Evolutionary conservation across 1,284 basidiomycete genomes (phyloP), one percentile per base, ranked within the genome.

Genomic region (Apiotrichum akiyoshidainum): DNA sequence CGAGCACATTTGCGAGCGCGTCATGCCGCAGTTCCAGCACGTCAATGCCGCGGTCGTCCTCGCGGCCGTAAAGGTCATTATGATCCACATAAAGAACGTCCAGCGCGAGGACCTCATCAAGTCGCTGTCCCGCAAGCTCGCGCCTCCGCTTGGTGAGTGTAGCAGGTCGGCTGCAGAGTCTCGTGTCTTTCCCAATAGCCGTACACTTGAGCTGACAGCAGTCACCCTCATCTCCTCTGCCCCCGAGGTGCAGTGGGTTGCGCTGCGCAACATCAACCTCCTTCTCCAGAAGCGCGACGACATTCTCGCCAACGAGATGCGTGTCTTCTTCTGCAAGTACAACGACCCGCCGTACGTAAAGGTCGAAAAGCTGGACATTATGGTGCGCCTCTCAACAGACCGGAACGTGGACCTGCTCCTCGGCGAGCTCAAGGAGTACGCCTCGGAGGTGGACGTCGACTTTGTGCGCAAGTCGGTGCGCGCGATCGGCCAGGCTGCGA

Each of bases 311-410:
- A 96, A 97, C 76, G 95, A 99, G 72, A 94, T 99, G 76, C 90
- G 93, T 65, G 92, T 97, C 21, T 99, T 99, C 80, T 99, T 99
- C 80, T 98, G 94, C 87, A 99, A 98, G 78, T 99, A 99, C 79
- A 99, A 98, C 73, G 96, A 99, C 73, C 96, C 96, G 2, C 92
- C 96, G 64, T 99, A 99, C 77, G 92, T 99, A 78, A 99, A 99
- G 77, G 84, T 99, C 40, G 94, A 94, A 54, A 99, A 99, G 74
- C 82, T 99, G 58, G 96, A 99, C 76, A 98, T 99, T 70, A 98
- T 99, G 87, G 96, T 98, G 75, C 86, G 96, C 17, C 82, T 99
- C 26, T 91, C 92, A 14, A 86, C 88, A 49, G 88, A 93, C 65
- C 87, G 90, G 72, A 99, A 98, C 73, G 90, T 90, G 37, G 84